phyloP scores from a whole-genome alignment of 352 stramenopile genomes.

The Pythium rhizo-oryzae region DNA sequence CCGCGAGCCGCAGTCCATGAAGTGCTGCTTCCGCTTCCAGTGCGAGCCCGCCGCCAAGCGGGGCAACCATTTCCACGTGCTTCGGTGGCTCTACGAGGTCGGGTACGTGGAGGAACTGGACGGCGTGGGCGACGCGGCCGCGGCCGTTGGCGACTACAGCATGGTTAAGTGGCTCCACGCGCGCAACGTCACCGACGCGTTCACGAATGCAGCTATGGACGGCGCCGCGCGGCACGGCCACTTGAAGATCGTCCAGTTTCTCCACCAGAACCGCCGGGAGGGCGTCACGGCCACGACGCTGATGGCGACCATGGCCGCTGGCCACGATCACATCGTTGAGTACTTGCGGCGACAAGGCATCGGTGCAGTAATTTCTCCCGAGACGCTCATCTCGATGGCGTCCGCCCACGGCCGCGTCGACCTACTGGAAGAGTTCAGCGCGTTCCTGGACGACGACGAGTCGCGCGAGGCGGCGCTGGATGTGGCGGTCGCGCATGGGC shows the following conservation, averaged over 20 bases:
- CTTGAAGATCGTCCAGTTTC: slow-evolving; percentile 16
- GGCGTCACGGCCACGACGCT: background rate
- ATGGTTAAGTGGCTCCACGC: slow-evolving; percentile 28
- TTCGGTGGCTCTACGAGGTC: slow-evolving; percentile 23
- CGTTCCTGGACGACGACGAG: slow-evolving; percentile 1
- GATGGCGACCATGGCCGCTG: slow-evolving; percentile 12
- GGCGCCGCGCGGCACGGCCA: slow-evolving; percentile 7
- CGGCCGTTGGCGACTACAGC: slow-evolving; percentile 5
- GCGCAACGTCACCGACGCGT: background rate
- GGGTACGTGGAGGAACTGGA: slow-evolving; percentile 8
- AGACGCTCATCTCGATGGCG: slow-evolving; percentile 17
- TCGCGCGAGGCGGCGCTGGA: slow-evolving; percentile 11
- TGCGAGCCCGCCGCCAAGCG: slow-evolving; percentile 5
- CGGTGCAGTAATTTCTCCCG: background rate
- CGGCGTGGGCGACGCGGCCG: slow-evolving; percentile 13
- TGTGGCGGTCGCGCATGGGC: slow-evolving; percentile 6
- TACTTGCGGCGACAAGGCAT: slow-evolving; percentile 17
- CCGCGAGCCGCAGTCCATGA: background rate
- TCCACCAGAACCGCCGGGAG: slow-evolving; percentile 10
- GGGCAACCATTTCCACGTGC: slow-evolving; percentile 13
- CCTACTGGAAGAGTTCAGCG: slow-evolving; percentile 10
- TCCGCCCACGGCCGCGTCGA: slow-evolving; percentile 8
- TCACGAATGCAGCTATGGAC: slow-evolving; percentile 11
- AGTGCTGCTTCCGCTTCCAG: slow-evolving; percentile 19
- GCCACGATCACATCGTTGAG: slow-evolving; percentile 13